Percentiles rank a stretch among this genome's conserved stretches.
These are phyloP conservation scores for Ambrosia trifida DNA, from an alignment of 129 eudicot genomes.

Conservation along the genomic window DNA sequence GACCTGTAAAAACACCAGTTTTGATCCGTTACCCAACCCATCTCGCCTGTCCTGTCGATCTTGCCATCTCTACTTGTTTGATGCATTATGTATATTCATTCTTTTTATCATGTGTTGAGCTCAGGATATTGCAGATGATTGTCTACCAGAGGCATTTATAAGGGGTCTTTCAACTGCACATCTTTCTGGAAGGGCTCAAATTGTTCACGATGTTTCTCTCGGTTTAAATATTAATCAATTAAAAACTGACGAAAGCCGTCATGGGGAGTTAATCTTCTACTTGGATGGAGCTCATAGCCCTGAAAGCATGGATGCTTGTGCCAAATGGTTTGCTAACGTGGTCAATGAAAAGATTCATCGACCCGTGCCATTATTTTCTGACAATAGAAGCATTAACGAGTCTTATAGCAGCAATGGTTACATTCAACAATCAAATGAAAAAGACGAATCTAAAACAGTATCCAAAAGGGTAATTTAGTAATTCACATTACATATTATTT, in stretches of 20 bases:
- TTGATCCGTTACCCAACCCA: not conserved
- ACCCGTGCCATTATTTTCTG: slow-evolving; percentile 31
- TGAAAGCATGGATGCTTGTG: slow-evolving; percentile 95
- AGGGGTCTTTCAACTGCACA: slow-evolving; percentile 83
- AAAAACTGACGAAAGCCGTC: slow-evolving; percentile 31
- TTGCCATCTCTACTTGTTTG: slow-evolving; percentile 12
- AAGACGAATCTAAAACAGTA: slow-evolving; percentile 33
- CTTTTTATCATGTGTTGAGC: slow-evolving; percentile 10
- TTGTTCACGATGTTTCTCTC: slow-evolving; percentile 46
- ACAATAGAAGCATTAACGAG: slow-evolving; percentile 25
- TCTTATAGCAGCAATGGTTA: slow-evolving; percentile 36
- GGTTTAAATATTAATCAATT: slow-evolving; percentile 16
- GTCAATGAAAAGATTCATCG: slow-evolving; percentile 44
- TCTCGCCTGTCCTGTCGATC: not conserved
- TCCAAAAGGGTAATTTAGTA: slow-evolving; percentile 52
- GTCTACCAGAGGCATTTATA: slow-evolving; percentile 64
- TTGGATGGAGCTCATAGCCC: slow-evolving; percentile 98
- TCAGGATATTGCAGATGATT: slow-evolving; percentile 48
- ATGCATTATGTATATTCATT: slow-evolving; percentile 9
- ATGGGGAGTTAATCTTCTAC: slow-evolving; percentile 67
- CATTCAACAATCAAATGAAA: slow-evolving; percentile 24
- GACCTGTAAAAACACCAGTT: not conserved
- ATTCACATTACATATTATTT: slow-evolving; percentile 1
- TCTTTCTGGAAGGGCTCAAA: slow-evolving; percentile 88
- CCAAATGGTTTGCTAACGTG: slow-evolving; percentile 72